Evolutionary conservation across 108 stramenopile species (phyloP).

Genomic region (Fistulifera pelliculosa): DNA sequence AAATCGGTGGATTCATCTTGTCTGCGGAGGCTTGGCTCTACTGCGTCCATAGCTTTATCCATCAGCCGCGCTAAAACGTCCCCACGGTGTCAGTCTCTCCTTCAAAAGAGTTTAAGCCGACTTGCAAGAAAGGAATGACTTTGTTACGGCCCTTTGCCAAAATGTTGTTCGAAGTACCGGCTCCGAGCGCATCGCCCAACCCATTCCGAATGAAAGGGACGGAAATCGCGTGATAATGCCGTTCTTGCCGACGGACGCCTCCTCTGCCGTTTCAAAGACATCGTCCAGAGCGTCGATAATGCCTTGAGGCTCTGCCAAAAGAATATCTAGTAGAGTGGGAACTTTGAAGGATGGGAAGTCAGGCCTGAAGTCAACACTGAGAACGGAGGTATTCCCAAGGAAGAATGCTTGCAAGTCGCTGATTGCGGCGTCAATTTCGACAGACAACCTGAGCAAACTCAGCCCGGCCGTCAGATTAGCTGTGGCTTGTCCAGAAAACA

Average conservation of each 20-base stretch:
- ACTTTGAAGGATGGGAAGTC: slow-evolving; percentile 1
- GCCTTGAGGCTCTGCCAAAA: slow-evolving; percentile 15
- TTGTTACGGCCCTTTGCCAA: neutral
- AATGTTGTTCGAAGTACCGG: neutral
- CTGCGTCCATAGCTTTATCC: neutral
- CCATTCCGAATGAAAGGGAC: slow-evolving; percentile 1
- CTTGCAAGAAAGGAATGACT: neutral
- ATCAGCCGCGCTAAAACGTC: neutral
- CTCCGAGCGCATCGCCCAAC: slow-evolving; percentile 1
- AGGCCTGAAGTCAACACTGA: neutral
- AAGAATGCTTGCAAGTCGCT: slow-evolving; percentile 15
- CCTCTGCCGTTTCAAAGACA: slow-evolving; percentile 3
- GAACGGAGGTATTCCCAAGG: neutral
- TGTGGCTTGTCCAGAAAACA: slow-evolving; percentile 10
- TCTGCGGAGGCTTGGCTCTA: neutral
- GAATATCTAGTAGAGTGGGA: slow-evolving; percentile 6
- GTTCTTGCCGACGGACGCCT: neutral
- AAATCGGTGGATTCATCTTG: neutral
- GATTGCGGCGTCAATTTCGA: slow-evolving; percentile 5
- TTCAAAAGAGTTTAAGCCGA: neutral
- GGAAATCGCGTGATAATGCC: neutral
- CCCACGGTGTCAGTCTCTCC: neutral
- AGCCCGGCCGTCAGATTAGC: slow-evolving; percentile 1
- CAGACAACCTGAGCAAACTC: neutral
- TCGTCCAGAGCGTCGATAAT: slow-evolving; percentile 19